Base-by-base conservation (phyloP, 495 filamentous ascomycete species). In the Peziza echinospora region DNA sequence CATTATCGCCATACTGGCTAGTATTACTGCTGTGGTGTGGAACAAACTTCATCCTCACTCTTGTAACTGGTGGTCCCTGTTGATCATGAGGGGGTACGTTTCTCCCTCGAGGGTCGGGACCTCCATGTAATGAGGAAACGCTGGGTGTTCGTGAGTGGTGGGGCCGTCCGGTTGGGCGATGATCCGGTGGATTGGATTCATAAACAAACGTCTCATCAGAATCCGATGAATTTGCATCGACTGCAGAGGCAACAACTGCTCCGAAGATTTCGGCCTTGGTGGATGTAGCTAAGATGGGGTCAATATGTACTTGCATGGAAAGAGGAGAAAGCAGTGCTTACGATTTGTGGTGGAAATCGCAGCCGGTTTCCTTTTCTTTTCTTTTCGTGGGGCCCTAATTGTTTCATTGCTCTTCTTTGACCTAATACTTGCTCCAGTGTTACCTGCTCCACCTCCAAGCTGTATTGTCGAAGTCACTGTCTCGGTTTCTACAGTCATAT, bases 191-290 rank as follows among this genome's bases (percentile, higher is more conserved):
- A 59, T 97, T 97, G 8, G 89, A 97, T 64, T 97, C 89, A 65
- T 97, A 97, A 3, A 97, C 87, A 62, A 96, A 97, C 0, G 91
- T 96, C 62, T 94, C 91, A 52, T 94, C 89, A 2, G 91, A 96
- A 57, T 92, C 89, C 13, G 86, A 93, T 6, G 87, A 89, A 61
- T 94, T 80, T 30, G 82, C 84, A 54, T 80, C 75, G 61, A 93
- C 85, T 40, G 96, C 84, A 3, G 87, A 86, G 59, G 77, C 93
- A 26, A 89, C 91, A 26, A 97, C 80, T 46, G 82, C 82, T 64
- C 94, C 89, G 62, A 97, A 97, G 41, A 97, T 83, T 63, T 97
- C 89, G 52, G 91, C 86, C 67, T 94, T 96, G 52, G 85, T 92
- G 21, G 91, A 93, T 41, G 81, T 84, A 75, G 62, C 22, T 43